Evolutionary conservation across 768 basidiomycete genomes (phyloP).

Genomic region (Leccinum disarticulatum): DNA sequence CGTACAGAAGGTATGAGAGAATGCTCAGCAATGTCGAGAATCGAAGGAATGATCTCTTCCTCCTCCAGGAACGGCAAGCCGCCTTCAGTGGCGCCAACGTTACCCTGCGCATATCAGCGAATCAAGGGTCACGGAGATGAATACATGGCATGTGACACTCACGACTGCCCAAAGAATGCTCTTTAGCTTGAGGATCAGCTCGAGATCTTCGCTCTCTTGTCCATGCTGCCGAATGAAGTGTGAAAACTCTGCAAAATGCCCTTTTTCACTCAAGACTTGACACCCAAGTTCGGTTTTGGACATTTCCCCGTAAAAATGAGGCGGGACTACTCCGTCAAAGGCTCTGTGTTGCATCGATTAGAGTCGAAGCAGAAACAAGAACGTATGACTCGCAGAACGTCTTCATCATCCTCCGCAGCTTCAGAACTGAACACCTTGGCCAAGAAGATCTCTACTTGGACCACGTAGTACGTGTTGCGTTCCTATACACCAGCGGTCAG

Average conservation of each 20-base stretch:
- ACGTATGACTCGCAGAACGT: slow-evolving; percentile 46
- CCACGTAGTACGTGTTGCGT: slow-evolving; percentile 89
- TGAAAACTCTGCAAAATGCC: slow-evolving; percentile 88
- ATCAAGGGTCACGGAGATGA: not conserved
- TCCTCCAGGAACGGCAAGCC: slow-evolving; percentile 96
- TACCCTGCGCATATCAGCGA: slow-evolving; percentile 58
- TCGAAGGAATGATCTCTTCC: slow-evolving; percentile 87
- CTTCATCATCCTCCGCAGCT: slow-evolving; percentile 63
- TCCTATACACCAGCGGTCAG: slow-evolving; percentile 46
- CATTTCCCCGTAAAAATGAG: slow-evolving; percentile 98
- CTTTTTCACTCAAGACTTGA: slow-evolving; percentile 84
- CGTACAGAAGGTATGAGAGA: slow-evolving; percentile 88
- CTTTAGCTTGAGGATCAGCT: slow-evolving; percentile 86
- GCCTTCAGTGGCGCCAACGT: slow-evolving; percentile 86
- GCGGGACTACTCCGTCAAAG: slow-evolving; percentile 85
- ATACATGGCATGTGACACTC: slow-evolving; percentile 33
- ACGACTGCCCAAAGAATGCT: slow-evolving; percentile 97
- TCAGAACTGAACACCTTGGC: slow-evolving; percentile 68
- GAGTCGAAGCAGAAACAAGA: not conserved
- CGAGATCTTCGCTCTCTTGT: slow-evolving; percentile 78
- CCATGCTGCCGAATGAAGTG: slow-evolving; percentile 88
- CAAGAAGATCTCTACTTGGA: slow-evolving; percentile 91
- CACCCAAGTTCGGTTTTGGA: slow-evolving; percentile 95
- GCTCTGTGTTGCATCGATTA: slow-evolving; percentile 39
- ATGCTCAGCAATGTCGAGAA: slow-evolving; percentile 88